phyloP scores from a whole-genome alignment of 2,329 filamentous ascomycete genomes.

The Sarocladiaceae sp. region DNA sequence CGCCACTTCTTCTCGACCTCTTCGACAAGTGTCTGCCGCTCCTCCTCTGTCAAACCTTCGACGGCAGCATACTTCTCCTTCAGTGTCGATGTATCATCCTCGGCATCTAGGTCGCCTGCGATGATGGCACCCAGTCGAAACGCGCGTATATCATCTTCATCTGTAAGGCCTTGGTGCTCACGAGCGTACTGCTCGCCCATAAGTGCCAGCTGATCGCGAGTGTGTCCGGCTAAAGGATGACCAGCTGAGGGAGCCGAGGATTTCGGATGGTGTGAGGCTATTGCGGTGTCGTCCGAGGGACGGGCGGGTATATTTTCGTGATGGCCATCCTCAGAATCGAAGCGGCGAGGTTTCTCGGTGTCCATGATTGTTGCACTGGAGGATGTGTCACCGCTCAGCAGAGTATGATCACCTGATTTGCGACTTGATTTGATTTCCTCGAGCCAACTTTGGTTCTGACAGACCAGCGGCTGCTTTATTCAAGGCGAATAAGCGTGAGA shows the following conservation, averaged over 20 bases:
- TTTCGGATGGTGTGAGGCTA: constrained; percentile 1
- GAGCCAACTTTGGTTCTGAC: too few relatives aligned
- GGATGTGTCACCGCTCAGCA: too few relatives aligned
- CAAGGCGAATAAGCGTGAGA: too few relatives aligned
- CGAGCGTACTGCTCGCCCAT: constrained; percentile 54
- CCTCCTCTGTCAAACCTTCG: constrained; percentile 48
- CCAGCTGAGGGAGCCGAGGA: constrained; percentile 10
- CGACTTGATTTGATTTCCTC: too few relatives aligned
- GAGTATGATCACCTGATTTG: too few relatives aligned
- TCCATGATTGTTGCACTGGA: not conserved
- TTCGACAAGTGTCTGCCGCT: constrained; percentile 49
- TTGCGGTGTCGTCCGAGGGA: constrained; percentile 1
- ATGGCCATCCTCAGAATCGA: not conserved
- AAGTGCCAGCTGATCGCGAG: constrained; percentile 40
- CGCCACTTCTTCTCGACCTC: constrained; percentile 64
- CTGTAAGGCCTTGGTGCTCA: constrained; percentile 43
- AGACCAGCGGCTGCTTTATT: too few relatives aligned
- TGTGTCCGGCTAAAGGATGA: constrained; percentile 34
- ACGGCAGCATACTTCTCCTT: constrained; percentile 37
- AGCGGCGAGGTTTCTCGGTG: not conserved
- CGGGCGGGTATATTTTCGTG: not conserved
- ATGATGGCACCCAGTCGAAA: constrained; percentile 55
- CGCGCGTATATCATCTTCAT: constrained; percentile 49
- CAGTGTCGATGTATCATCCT: constrained; percentile 13
- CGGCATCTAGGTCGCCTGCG: constrained; percentile 40